These are phyloP conservation scores for Simmondsia chinensis DNA, from an alignment of 148 eudicot genomes.

Conservation along the genomic window DNA sequence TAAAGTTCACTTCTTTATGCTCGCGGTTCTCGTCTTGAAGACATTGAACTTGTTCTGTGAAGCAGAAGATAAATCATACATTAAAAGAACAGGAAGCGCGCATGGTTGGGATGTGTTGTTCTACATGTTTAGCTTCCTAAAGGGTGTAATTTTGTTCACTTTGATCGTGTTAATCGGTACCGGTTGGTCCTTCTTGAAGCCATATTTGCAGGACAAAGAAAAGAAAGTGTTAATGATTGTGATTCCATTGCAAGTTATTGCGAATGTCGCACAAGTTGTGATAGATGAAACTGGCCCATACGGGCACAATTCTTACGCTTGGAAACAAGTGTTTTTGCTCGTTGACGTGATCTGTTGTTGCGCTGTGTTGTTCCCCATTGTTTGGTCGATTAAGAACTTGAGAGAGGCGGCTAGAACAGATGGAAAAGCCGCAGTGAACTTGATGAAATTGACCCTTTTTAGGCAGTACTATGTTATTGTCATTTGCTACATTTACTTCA, in stretches of 20 bases:
- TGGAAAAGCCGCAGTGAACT: conserved; percentile 75
- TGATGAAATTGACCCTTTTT: conserved; percentile 65
- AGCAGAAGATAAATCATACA: conserved; percentile 67
- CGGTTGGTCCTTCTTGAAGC: conserved; percentile 83
- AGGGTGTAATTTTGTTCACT: conserved; percentile 51
- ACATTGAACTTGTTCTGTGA: conserved; percentile 58
- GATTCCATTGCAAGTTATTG: conserved; percentile 68
- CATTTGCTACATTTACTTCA: conserved; percentile 68
- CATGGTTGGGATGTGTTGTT: conserved; percentile 86
- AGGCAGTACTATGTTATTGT: conserved; percentile 71
- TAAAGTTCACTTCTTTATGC: conserved; percentile 63
- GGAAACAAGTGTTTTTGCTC: conserved; percentile 73
- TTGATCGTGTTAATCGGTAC: conserved; percentile 83
- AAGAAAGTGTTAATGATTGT: conserved; percentile 76
- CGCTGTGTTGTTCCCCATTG: conserved; percentile 69
- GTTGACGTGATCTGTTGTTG: conserved; percentile 76
- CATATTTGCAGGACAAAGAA: conserved; percentile 65
- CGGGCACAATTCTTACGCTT: conserved; percentile 50
- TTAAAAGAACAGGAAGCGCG: conserved; percentile 54
- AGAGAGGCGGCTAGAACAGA: conserved; percentile 59
- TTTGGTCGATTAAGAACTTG: conserved; percentile 77
- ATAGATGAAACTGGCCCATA: conserved; percentile 64
- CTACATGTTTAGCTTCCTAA: conserved; percentile 56
- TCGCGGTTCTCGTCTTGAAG: conserved; percentile 46
- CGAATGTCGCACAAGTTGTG: conserved; percentile 65